phyloP scores from a whole-genome alignment of 352 stramenopile genomes.

The Phytophthora rubi region DNA sequence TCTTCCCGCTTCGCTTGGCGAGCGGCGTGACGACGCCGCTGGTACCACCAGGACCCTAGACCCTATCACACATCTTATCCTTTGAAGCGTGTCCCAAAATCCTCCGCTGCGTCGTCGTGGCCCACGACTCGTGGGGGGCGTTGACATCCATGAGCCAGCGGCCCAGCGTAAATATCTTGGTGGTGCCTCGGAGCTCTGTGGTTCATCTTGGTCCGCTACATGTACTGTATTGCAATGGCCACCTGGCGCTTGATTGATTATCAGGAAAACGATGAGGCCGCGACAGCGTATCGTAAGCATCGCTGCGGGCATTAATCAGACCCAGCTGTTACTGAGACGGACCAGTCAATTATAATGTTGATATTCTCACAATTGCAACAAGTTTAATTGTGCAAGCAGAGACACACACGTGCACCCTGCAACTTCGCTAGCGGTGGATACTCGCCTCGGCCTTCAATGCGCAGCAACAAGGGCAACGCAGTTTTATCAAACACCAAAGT shows the following conservation, averaged over 20 bases:
- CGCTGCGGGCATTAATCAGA: conserved; percentile 14
- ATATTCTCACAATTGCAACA: conserved; percentile 7
- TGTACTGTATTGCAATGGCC: neutral
- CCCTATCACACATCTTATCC: conserved; percentile 32
- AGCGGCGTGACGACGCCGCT: conserved; percentile 20
- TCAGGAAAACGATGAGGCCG: neutral
- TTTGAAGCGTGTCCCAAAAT: conserved; percentile 23
- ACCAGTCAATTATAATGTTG: neutral
- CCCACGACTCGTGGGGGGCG: no score
- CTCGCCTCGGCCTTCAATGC: no score
- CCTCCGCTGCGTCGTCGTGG: neutral
- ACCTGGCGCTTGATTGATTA: conserved; percentile 2
- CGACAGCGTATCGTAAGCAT: conserved; percentile 6
- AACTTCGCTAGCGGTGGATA: neutral
- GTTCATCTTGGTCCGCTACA: neutral
- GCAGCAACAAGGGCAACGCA: no score
- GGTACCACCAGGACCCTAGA: conserved; percentile 27
- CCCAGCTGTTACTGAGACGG: conserved; percentile 28
- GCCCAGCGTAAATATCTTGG: neutral
- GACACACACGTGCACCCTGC: neutral
- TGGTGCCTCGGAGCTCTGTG: neutral
- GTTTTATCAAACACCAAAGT: no score
- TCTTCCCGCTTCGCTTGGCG: conserved; percentile 19
- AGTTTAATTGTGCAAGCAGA: no score
- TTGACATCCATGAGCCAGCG: no score